Evolutionary conservation across 345 rosid genomes (phyloP).

Genomic region (Melaleuca alternifolia): DNA sequence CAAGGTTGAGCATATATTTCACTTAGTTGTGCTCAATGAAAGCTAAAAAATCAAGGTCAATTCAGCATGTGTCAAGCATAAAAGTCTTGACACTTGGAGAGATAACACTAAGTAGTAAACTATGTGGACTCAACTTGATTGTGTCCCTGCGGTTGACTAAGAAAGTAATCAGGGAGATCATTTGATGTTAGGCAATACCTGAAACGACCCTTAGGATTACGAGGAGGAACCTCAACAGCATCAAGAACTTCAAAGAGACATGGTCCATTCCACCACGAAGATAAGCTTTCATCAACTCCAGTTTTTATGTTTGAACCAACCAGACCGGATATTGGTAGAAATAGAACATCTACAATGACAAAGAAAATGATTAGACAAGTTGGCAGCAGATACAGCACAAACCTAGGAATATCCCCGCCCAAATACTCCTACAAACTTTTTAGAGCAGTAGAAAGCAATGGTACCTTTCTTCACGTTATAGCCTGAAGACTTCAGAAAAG

Average conservation of each 20-base stretch:
- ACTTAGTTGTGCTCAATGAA: background rate
- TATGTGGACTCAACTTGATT: background rate
- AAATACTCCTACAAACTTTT: background rate
- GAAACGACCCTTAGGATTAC: constrained; percentile 95
- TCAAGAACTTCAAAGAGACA: constrained; percentile 87
- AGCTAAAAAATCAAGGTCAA: background rate
- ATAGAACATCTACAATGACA: constrained; percentile 58
- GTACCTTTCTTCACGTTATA: constrained; percentile 95
- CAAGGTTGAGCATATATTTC: background rate
- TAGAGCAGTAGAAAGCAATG: background rate
- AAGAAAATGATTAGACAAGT: background rate
- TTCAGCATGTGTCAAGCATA: background rate
- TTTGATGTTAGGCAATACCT: constrained; percentile 28
- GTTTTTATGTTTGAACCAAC: constrained; percentile 66
- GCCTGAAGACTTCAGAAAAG: constrained; percentile 77
- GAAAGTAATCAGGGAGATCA: background rate
- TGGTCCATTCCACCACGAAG: constrained; percentile 89
- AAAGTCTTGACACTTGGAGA: background rate
- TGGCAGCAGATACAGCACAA: background rate
- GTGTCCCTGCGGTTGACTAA: background rate
- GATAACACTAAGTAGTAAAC: background rate
- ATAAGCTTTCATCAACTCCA: constrained; percentile 46
- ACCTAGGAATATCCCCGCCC: background rate
- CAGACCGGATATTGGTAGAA: constrained; percentile 91
- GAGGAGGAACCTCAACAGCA: constrained; percentile 60